A percentile compares a stretch with the other conserved stretches of the same genome.
These are phyloP conservation scores for Chrysoporthe austroafricana DNA, from an alignment of 2,329 filamentous ascomycete species.

Conservation along the genomic window DNA sequence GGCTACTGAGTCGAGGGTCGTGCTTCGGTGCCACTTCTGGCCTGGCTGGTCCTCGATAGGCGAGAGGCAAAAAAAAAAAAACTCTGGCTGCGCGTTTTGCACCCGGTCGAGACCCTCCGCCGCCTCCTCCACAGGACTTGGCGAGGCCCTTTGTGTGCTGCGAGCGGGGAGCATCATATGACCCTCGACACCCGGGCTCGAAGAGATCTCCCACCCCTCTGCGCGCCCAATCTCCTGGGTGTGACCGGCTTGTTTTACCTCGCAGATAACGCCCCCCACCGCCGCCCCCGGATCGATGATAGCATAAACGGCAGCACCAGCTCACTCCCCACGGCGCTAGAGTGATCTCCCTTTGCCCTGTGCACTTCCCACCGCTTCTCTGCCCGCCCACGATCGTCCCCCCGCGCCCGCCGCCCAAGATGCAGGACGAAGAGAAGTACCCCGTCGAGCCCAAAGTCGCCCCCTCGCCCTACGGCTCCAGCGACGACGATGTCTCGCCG, in stretches of 20 bases:
- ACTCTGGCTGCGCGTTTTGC: background rate
- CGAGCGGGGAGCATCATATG: background rate
- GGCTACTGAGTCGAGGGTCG: background rate
- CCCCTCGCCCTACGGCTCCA: slow-evolving; percentile 15
- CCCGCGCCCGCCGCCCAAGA: background rate
- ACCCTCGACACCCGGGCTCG: background rate
- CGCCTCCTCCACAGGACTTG: background rate
- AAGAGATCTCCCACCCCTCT: background rate
- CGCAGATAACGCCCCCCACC: background rate
- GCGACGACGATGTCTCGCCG: slow-evolving; percentile 15
- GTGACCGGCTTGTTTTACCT: background rate
- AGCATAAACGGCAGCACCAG: background rate
- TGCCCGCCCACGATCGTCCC: background rate
- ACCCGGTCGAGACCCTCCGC: background rate
- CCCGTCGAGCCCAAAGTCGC: slow-evolving; percentile 20
- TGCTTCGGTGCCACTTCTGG: slow-evolving; percentile 5
- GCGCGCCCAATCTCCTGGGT: background rate
- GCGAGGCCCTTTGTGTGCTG: background rate
- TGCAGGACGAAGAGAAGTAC: slow-evolving; percentile 27
- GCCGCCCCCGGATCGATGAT: background rate
- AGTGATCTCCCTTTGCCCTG: background rate
- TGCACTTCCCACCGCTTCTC: background rate
- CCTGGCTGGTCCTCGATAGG: background rate
- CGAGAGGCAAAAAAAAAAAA: background rate
- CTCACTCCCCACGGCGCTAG: background rate